These are phyloP conservation scores for Thermothielavioides terrestris DNA, from an alignment of 495 filamentous ascomycete species.

Conservation along the genomic window DNA sequence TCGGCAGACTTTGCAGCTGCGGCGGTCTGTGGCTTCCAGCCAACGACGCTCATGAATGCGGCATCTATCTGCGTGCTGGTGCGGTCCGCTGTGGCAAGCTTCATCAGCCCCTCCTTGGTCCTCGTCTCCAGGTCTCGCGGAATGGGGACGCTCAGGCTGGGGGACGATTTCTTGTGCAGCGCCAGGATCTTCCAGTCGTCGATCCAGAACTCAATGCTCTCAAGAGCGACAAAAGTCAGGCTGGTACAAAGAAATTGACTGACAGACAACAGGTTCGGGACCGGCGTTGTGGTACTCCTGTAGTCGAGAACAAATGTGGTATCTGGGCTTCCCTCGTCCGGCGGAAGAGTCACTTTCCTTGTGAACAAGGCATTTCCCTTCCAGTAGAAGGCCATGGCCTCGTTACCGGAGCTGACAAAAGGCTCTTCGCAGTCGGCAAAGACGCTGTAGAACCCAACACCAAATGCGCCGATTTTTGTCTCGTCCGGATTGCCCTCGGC, in stretches of 20 bases:
- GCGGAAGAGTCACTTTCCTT: constrained; percentile 60
- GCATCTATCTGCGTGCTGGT: constrained; percentile 87
- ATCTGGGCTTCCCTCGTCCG: constrained; percentile 51
- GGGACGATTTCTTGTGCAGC: constrained; percentile 75
- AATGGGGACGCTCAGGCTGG: constrained; percentile 59
- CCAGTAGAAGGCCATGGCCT: constrained; percentile 99
- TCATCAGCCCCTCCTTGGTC: constrained; percentile 80
- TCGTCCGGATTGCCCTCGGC: constrained; percentile 98
- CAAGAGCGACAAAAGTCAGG: constrained; percentile 86
- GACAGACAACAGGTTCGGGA: constrained; percentile 76
- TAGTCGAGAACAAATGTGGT: constrained; percentile 93
- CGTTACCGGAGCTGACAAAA: constrained; percentile 80
- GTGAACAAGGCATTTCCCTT: constrained; percentile 93
- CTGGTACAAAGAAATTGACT: constrained; percentile 90
- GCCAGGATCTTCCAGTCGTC: constrained; percentile 75
- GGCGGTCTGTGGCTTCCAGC: constrained; percentile 58
- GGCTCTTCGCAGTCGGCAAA: constrained; percentile 98
- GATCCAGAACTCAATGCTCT: constrained; percentile 81
- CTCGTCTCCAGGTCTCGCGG: constrained; percentile 71
- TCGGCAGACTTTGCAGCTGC: constrained; percentile 33
- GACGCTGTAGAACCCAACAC: constrained; percentile 97
- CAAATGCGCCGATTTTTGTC: constrained; percentile 97
- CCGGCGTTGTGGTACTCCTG: constrained; percentile 71
- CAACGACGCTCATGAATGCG: constrained; percentile 78
- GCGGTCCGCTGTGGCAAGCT: constrained; percentile 59